phyloP scores from a whole-genome alignment of 2,329 filamentous ascomycete genomes.

The Fusarium tjaetaba region DNA sequence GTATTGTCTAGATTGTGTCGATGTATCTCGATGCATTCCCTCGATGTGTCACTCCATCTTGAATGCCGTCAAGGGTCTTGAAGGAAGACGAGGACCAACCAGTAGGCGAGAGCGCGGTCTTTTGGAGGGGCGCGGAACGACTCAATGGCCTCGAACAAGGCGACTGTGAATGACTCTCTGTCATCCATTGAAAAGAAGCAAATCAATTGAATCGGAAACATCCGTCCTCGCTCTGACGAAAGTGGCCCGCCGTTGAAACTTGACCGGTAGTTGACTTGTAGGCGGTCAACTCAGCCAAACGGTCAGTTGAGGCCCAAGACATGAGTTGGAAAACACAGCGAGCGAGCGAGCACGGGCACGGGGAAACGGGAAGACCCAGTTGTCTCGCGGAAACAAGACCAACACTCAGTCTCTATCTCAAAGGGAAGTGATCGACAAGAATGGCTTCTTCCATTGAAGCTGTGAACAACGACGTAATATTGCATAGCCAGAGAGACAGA shows the following conservation, averaged over 20 bases:
- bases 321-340: not conserved
- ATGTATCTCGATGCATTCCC: slow-evolving; percentile 17
- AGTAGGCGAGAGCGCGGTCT: not conserved
- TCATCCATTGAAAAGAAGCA: not conserved
- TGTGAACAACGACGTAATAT: slow-evolving; percentile 38
- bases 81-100: not conserved
- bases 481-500: slow-evolving; percentile 14
- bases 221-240: slow-evolving; percentile 25
- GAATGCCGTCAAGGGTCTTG: slow-evolving; percentile 10
- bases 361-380: slow-evolving; percentile 29
- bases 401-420: slow-evolving; percentile 13
- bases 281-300: slow-evolving; percentile 33
- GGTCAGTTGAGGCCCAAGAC: slow-evolving; percentile 25
- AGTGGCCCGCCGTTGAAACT: slow-evolving; percentile 1
- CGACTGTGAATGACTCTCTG: slow-evolving; percentile 16
- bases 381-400: slow-evolving; percentile 27
- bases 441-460: slow-evolving; percentile 6
- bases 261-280: slow-evolving; percentile 3
- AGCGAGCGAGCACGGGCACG: slow-evolving; percentile 20
- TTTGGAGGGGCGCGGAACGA: slow-evolving; percentile 2
- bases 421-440: slow-evolving; percentile 37
- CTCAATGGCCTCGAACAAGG: slow-evolving; percentile 2
- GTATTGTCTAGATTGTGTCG: not conserved
- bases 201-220: slow-evolving; percentile 4
- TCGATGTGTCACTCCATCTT: slow-evolving; percentile 21